Base-by-base conservation (phyloP, 768 basidiomycete species). In the Postia placenta region DNA sequence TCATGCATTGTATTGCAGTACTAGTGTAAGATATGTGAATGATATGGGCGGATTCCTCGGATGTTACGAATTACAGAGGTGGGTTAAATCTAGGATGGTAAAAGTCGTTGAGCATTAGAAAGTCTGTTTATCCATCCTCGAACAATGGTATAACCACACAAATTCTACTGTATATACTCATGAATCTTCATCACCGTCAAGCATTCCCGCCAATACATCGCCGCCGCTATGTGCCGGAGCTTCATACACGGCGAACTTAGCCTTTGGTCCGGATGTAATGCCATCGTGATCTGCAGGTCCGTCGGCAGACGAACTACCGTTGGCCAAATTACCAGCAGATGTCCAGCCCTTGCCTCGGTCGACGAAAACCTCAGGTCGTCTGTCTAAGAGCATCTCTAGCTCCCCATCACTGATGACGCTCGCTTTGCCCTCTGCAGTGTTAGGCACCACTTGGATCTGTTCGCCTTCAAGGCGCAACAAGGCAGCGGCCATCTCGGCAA, bases 401-500 rank as follows among this genome's bases (percentile, higher is more conserved):
- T 96, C 91, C 35, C 74, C 76, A 45, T 96, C 89, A 53, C 82
- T 85, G 57, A 99, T 73, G 43, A 97, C 81, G 27, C 78, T 78
- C 39, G 74, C 70, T 62, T 84, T 83, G 30, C 81, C 85, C 54
- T 78, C 79, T 20, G 76, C 80, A 15, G 82, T 87, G 58, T 81
- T 76, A 1, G 81, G 81, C 15, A 92, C 90, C 11, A 97, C 83
- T 45, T 90, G 80, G 50, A 97, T 90, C 62, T 92, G 83, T 67
- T 97, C 91, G 14, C 86, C 86, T 60, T 95, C 92, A 2, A 95
- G 77, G 28, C 74, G 74, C 20, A 95, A 72, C 36, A 96, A 68
- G 17, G 81, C 75, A 17, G 86, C 79, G 0, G 91, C 88, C 75
- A 92, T 80, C 59, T 93, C 89, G 0, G 85, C 82, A 59, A 88